phyloP scores from a whole-genome alignment of 2,329 filamentous ascomycete genomes.

The Penicillium sp. region DNA sequence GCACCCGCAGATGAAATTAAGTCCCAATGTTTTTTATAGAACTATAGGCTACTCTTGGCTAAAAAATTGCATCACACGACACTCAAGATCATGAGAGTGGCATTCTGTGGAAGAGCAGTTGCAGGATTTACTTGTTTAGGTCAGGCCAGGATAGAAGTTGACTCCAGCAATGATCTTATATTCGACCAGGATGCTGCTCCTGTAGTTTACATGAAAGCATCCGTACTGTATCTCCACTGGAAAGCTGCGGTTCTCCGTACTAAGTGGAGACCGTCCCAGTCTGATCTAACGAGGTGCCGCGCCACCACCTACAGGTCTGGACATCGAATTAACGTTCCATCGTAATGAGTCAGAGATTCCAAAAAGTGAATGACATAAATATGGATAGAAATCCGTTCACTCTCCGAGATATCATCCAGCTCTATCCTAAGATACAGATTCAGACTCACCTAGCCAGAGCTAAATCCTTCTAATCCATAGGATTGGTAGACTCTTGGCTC shows the following conservation, averaged over 20 bases:
- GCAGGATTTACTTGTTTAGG: neutral
- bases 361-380: slow-evolving; percentile 9
- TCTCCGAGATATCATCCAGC: slow-evolving; percentile 16
- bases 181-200: slow-evolving; percentile 12
- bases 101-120: neutral
- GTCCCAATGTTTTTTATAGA: neutral
- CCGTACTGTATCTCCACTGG: slow-evolving; percentile 13
- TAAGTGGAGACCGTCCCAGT: neutral
- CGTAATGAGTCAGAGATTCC: neutral
- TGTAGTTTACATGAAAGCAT: slow-evolving; percentile 13
- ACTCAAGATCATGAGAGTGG: neutral
- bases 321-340: neutral
- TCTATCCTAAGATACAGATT: slow-evolving; percentile 72
- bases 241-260: slow-evolving; percentile 5
- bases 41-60: neutral
- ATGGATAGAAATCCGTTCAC: slow-evolving; percentile 39
- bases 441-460: slow-evolving; percentile 72
- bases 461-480: slow-evolving; percentile 68
- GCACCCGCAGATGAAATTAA: neutral
- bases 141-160: neutral
- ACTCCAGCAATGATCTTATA: neutral
- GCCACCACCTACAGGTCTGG: slow-evolving; percentile 22
- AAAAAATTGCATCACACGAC: neutral
- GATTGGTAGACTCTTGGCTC: slow-evolving; percentile 25
- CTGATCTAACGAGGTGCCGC: slow-evolving; percentile 9